Conservation (phyloP, 2,329 filamentous ascomycete species). For the Diaporthe destruens region DNA sequence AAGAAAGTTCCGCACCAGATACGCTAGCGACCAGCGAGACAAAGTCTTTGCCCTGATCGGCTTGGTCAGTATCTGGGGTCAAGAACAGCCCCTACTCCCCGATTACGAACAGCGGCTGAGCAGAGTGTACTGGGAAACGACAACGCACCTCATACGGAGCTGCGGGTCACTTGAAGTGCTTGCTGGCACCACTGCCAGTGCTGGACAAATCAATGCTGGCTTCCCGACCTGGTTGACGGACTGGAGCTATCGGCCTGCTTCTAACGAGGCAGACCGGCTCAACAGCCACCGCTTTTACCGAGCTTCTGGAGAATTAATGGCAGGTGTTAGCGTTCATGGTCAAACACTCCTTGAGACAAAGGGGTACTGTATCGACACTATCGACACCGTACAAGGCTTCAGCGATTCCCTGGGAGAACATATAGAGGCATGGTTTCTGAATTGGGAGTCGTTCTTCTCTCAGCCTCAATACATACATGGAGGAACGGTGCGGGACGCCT, state of each 20-base stretch:
- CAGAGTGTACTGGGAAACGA: constrained; percentile 23
- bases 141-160: constrained; percentile 9
- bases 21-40: constrained; percentile 22
- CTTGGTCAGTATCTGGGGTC: constrained; percentile 20
- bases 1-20: constrained; percentile 19
- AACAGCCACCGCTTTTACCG: constrained; percentile 7
- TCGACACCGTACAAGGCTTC: not conserved
- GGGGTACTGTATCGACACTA: not conserved
- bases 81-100: not conserved
- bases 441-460: not conserved
- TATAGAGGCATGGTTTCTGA: not conserved
- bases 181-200: not conserved
- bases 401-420: not conserved
- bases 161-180: constrained; percentile 7
- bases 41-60: constrained; percentile 26
- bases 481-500: not conserved
- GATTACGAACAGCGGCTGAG: not conserved
- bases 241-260: constrained; percentile 21
- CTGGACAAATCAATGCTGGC: not conserved
- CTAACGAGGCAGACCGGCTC: constrained; percentile 11
- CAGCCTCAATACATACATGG: not conserved
- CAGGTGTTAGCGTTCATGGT: constrained; percentile 4
- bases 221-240: constrained; percentile 27
- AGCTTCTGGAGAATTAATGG: constrained; percentile 32
- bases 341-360: constrained; percentile 14